These are phyloP conservation scores for Pestalotiopsis sp. DNA, from an alignment of 2,329 filamentous ascomycete genomes.

Conservation along the genomic window DNA sequence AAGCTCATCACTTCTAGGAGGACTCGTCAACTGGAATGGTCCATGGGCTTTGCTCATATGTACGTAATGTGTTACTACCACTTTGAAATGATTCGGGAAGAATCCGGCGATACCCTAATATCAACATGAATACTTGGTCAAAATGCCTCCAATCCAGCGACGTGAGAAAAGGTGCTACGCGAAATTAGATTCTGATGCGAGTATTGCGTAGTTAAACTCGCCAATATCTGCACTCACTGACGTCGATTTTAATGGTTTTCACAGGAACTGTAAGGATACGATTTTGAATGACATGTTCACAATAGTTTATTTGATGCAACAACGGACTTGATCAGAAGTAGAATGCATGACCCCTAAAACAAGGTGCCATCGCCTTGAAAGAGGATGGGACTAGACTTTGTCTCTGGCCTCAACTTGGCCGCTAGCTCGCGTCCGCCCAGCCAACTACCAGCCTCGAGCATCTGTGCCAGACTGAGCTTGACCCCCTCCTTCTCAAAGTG, in stretches of 20 bases:
- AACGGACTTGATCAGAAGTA: neutral
- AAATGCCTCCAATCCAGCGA: too few relatives aligned
- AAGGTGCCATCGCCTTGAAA: conserved; percentile 81
- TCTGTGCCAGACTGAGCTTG: conserved; percentile 79
- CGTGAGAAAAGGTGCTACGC: too few relatives aligned
- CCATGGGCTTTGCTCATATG: neutral
- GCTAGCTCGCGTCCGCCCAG: conserved; percentile 86
- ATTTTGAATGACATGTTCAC: too few relatives aligned
- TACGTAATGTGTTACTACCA: neutral
- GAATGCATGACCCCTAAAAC: conserved; percentile 54
- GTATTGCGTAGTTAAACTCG: too few relatives aligned
- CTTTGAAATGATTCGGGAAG: neutral
- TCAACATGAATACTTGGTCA: neutral
- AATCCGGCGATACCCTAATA: neutral
- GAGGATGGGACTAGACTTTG: conserved; percentile 81
- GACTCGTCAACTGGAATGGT: too few relatives aligned
- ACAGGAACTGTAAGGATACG: too few relatives aligned
- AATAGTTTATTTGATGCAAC: neutral
- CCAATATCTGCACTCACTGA: too few relatives aligned
- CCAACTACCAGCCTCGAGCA: conserved; percentile 96
- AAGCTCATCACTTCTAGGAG: conserved; percentile 5
- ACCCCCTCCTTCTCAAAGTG: conserved; percentile 64
- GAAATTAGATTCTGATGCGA: too few relatives aligned
- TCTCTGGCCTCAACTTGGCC: conserved; percentile 76
- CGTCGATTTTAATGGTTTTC: too few relatives aligned